Evolutionary conservation across 1,284 basidiomycete species (phyloP).

Genomic region (Melampsora larici-populina): DNA sequence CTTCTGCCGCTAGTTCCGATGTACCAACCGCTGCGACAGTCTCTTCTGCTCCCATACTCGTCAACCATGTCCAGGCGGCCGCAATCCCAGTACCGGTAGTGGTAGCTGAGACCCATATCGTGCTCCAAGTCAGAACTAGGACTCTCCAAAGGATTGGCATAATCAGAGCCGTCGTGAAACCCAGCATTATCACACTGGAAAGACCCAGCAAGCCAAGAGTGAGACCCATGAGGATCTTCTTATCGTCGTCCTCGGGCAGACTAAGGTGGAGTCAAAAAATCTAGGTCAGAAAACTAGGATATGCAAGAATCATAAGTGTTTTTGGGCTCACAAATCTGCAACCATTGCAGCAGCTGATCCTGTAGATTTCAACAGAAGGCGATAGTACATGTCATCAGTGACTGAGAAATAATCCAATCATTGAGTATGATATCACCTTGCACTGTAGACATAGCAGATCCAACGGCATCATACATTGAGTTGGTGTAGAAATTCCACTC

Average conservation of each 20-base stretch:
- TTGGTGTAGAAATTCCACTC: conserved; percentile 43
- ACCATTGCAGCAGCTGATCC: conserved; percentile 30
- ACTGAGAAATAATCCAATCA: not conserved
- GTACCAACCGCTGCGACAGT: not conserved
- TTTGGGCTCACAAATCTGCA: conserved; percentile 34
- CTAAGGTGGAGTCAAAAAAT: not conserved
- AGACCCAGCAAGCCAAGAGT: conserved; percentile 14
- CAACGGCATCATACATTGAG: conserved; percentile 33
- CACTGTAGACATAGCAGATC: conserved; percentile 29
- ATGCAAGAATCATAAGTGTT: not conserved
- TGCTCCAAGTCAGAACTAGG: not conserved
- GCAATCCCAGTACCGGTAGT: conserved; percentile 16
- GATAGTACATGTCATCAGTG: not conserved
- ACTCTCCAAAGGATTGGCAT: conserved; percentile 23
- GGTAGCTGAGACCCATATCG: not conserved
- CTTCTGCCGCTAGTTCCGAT: conserved; percentile 3
- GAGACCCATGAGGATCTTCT: conserved; percentile 6
- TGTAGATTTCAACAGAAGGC: not conserved
- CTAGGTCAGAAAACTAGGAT: not conserved
- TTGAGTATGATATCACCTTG: conserved; percentile 15
- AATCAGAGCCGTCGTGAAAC: conserved; percentile 7
- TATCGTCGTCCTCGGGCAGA: conserved; percentile 2
- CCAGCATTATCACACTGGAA: conserved; percentile 19
- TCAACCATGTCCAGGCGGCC: conserved; percentile 10
- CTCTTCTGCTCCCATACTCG: not conserved